Conservation (phyloP, 2,329 filamentous ascomycete genomes). For the Fusarium metavorans region DNA sequence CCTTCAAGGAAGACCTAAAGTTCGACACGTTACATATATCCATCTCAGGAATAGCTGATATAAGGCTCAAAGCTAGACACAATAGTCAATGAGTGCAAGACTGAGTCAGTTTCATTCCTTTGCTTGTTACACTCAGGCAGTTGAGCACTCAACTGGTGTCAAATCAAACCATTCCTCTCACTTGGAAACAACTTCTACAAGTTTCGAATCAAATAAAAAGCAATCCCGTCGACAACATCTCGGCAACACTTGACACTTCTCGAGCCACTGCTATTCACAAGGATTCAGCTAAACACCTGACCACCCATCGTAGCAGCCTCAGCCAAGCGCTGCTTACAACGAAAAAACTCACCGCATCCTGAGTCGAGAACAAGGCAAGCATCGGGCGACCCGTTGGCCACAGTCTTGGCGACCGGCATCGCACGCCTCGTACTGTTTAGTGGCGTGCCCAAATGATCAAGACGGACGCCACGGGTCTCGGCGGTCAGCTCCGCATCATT, state of each 20-base stretch:
- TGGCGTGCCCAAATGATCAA: neutral
- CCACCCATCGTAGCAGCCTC: neutral
- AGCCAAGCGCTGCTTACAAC: neutral
- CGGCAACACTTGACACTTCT: neutral
- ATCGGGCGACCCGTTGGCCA: neutral
- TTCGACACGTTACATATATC: neutral
- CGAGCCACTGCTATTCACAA: neutral
- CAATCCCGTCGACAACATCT: neutral
- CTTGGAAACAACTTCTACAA: neutral
- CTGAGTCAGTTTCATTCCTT: neutral
- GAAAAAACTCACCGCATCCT: neutral
- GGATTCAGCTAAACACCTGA: neutral
- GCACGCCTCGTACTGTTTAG: neutral
- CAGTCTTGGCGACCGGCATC: neutral
- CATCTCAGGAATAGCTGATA: neutral
- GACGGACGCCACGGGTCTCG: neutral
- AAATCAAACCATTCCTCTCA: neutral
- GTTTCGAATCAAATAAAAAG: neutral
- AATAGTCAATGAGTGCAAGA: too few relatives aligned
- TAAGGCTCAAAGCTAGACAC: neutral
- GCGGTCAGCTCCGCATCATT: neutral
- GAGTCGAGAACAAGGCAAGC: neutral
- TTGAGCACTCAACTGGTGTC: neutral
- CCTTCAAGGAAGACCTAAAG: neutral
- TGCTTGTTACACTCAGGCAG: neutral